A percentile compares a stretch with the other conserved stretches of the same genome.
phyloP scores from a whole-genome alignment of 768 basidiomycete species.

The Tricholoma sp. region DNA sequence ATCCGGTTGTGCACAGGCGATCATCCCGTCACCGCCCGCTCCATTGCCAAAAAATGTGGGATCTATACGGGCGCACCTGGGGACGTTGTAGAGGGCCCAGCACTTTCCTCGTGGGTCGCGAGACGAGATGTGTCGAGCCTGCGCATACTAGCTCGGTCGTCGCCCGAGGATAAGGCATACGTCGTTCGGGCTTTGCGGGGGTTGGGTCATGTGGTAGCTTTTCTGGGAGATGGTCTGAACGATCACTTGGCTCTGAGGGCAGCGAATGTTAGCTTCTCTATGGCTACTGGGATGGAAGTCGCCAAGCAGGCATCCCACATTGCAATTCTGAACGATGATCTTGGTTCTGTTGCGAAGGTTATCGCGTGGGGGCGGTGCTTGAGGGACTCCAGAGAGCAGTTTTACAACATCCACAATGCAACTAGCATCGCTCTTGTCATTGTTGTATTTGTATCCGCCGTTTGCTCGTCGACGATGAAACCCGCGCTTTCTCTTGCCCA shows the following conservation, averaged over 20 bases:
- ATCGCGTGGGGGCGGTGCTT: constrained; percentile 1
- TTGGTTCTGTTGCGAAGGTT: background rate
- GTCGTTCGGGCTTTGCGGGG: constrained; percentile 62
- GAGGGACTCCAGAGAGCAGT: background rate
- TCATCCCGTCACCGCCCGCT: constrained; percentile 71
- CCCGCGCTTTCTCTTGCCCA: background rate
- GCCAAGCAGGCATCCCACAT: constrained; percentile 1
- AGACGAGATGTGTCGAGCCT: constrained; percentile 63
- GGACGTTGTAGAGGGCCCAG: constrained; percentile 78
- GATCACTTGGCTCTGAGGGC: background rate
- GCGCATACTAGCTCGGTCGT: constrained; percentile 77
- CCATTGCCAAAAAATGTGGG: constrained; percentile 75
- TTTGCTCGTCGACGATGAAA: background rate
- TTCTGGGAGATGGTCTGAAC: background rate
- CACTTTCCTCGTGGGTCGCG: constrained; percentile 48
- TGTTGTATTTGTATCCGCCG: background rate
- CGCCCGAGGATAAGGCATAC: constrained; percentile 77
- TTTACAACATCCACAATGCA: background rate
- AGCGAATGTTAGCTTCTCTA: constrained; percentile 2
- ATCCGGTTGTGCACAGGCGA: constrained; percentile 86
- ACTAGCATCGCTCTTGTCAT: background rate
- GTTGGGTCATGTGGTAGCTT: constrained; percentile 55
- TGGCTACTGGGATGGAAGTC: background rate
- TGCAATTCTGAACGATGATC: background rate
- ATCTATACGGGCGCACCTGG: constrained; percentile 68